These are phyloP conservation scores for Cladophialophora carrionii DNA, from an alignment of 2,329 filamentous ascomycete genomes.

Conservation along the genomic window DNA sequence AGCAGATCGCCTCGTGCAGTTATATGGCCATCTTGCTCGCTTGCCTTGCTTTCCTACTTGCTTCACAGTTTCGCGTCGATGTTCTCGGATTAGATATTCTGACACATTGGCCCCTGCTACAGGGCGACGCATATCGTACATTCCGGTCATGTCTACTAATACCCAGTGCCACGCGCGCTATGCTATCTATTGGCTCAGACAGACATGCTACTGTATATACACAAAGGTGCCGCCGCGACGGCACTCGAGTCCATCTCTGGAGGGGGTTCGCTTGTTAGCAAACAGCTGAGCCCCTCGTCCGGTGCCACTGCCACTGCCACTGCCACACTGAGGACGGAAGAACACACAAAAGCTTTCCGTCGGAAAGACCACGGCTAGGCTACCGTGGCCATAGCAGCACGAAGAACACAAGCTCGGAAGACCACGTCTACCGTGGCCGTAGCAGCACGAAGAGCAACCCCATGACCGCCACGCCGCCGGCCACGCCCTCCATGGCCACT, in stretches of 20 bases:
- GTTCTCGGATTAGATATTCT: background rate
- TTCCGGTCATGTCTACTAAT: background rate
- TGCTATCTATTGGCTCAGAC: background rate
- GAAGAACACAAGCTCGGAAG: background rate
- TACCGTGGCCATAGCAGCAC: no score
- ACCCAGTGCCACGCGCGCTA: background rate
- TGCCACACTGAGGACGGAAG: no score
- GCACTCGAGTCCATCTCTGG: background rate
- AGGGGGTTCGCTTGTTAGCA: no score
- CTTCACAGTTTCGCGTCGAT: background rate
- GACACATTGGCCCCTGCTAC: background rate
- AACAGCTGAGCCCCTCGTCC: no score
- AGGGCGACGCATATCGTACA: background rate
- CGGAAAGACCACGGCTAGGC: no score
- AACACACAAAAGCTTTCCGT: no score
- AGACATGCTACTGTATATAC: background rate
- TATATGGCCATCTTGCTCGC: background rate
- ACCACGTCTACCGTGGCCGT: slow-evolving; percentile 46
- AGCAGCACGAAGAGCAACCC: slow-evolving; percentile 58
- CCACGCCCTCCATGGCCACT: slow-evolving; percentile 68
- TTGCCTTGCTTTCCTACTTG: background rate
- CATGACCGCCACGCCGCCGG: slow-evolving; percentile 66
- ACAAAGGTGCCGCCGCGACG: background rate
- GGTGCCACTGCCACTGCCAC: no score
- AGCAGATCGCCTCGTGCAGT: background rate